Evolutionary conservation across 306 rosid species (phyloP).

Genomic region (Quercus dentata): DNA sequence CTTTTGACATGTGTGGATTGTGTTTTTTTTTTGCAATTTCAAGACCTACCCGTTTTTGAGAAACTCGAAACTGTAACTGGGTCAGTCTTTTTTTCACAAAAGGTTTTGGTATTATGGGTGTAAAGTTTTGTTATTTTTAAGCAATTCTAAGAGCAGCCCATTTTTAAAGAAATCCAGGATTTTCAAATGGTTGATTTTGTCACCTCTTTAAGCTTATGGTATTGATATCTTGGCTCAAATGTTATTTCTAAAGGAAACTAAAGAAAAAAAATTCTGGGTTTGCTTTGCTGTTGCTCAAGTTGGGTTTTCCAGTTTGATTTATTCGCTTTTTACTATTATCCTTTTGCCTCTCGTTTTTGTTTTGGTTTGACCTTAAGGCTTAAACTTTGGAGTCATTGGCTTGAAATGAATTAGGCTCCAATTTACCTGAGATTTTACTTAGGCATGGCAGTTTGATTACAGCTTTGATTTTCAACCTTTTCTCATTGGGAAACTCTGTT

Average conservation of each 20-base stretch:
- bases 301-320: background rate
- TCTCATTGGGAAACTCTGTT: constrained; percentile 12
- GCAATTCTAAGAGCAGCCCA: background rate
- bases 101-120: constrained; percentile 8
- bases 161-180: background rate
- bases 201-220: background rate
- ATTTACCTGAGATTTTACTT: background rate
- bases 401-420: background rate
- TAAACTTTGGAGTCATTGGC: background rate
- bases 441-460: constrained; percentile 2
- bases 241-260: background rate
- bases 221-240: background rate
- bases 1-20: background rate
- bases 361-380: background rate
- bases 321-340: background rate
- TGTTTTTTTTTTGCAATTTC: constrained; percentile 13
- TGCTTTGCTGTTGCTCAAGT: background rate
- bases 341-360: background rate
- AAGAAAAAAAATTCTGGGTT: background rate
- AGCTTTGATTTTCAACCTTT: constrained; percentile 23
- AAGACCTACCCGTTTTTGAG: constrained; percentile 33
- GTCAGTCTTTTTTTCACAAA: constrained; percentile 6
- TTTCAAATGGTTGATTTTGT: background rate
- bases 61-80: constrained; percentile 12
- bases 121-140: background rate